Base-by-base conservation (phyloP, 306 rosid genomes). In the Macrotyloma uniflorum region DNA sequence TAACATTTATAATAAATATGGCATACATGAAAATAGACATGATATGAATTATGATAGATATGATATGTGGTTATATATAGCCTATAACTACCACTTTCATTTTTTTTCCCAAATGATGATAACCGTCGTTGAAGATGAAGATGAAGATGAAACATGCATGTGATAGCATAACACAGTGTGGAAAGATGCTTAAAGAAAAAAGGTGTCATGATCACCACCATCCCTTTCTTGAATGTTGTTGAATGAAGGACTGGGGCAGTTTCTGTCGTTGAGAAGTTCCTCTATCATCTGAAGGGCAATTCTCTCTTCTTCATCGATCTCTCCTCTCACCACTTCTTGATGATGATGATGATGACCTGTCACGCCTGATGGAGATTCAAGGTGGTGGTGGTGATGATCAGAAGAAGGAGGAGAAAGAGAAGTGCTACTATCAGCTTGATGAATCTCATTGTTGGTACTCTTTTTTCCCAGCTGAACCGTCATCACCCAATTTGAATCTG, bases 241-340 rank as follows among this genome's bases (percentile, higher is more conserved):
- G 45, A 82, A 78, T 22, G 90, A 64, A 22, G 97, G 83, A 59
- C 82, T 87, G 0, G 89, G 85, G 46, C 85, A 84, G 42, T 87
- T 86, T 59, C 87, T 76, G 80, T 79, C 78, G 14, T 85, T 90
- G 26, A 94, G 96, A n/a, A 94, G 91, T 75, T 94, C 98, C 69
- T 94, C 97, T 16, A 94, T 94, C 98, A 94, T 94, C 76, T 94
- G 96, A 78, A 91, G 70, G n/a, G 98, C 93, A 40, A 90, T 67
- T 47, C 87, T 86, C 57, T 94, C 94, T 15, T 91, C 92, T 43
- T 91, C 96, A 42, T 84, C 86, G 53, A 84, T 87, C 19, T 77
- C 84, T 7, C 43, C 35, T 16, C 77, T 55, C 38, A 75, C 36
- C 14, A 74, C 12, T 23, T 81, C 74, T 24, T 83, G 4, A 63